Percentiles rank a stretch among this genome's conserved stretches.
These are phyloP conservation scores for Lycium barbarum DNA, from an alignment of 257 asterid species.

Conservation along the genomic window DNA sequence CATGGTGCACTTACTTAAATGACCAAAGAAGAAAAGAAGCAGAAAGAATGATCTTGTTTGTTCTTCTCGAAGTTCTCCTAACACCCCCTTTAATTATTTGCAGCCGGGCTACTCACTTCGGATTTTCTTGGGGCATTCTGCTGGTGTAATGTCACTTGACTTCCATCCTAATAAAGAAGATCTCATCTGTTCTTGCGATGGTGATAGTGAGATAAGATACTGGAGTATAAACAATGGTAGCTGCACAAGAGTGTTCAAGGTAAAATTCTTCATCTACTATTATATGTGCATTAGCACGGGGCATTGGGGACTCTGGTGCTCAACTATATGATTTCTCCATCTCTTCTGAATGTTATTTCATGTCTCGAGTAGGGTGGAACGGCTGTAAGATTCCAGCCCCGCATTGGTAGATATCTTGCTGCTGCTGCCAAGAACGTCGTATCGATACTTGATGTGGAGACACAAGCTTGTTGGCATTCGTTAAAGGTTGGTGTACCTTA, in stretches of 20 bases:
- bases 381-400: constrained; percentile 94
- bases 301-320: constrained; percentile 16
- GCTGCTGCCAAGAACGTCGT: constrained; percentile 95
- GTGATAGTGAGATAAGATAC: constrained; percentile 91
- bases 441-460: constrained; percentile 81
- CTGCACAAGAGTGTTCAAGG: constrained; percentile 82
- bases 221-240: constrained; percentile 86
- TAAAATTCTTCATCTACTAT: constrained; percentile 32
- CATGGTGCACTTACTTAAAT: constrained; percentile 3
- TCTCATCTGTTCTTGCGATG: constrained; percentile 91
- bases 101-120: constrained; percentile 90
- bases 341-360: constrained; percentile 21
- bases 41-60: neutral
- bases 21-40: constrained; percentile 22
- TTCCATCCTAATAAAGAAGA: constrained; percentile 97
- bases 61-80: constrained; percentile 24
- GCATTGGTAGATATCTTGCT: constrained; percentile 86
- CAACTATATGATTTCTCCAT: constrained; percentile 18
- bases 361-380: constrained; percentile 74
- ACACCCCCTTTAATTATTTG: constrained; percentile 17
- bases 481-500: constrained; percentile 61
- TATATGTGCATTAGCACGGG: neutral
- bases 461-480: constrained; percentile 78
- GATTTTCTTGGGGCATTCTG: constrained; percentile 86
- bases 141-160: constrained; percentile 89